These are phyloP conservation scores for Batrachochytrium dendrobatidis DNA, from an alignment of 371 early-diverging fungal genomes.

Conservation along the genomic window DNA sequence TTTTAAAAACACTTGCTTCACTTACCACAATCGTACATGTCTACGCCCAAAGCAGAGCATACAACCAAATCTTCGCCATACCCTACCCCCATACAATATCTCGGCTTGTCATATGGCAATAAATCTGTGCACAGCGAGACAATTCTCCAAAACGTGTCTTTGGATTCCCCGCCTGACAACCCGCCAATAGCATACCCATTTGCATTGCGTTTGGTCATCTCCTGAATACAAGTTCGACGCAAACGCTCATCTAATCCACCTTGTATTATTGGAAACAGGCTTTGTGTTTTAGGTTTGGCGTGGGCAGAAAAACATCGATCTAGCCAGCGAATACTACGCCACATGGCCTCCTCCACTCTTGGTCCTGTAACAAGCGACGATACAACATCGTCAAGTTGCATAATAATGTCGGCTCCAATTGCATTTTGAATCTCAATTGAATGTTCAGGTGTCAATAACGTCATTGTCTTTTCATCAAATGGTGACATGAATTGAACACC, in stretches of 20 bases:
- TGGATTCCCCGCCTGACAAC: conserved; percentile 91
- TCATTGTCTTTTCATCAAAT: conserved; percentile 62
- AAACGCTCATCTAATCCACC: conserved; percentile 79
- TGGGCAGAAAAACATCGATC: conserved; percentile 86
- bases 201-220: conserved; percentile 81
- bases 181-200: conserved; percentile 96
- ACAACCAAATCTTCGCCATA: conserved; percentile 90
- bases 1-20: background rate
- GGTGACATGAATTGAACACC: conserved; percentile 89
- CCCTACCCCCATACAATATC: conserved; percentile 95
- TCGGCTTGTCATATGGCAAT: conserved; percentile 79
- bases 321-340: conserved; percentile 90
- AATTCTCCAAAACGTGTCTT: conserved; percentile 79
- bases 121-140: conserved; percentile 77
- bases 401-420: conserved; percentile 96
- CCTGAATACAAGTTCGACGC: conserved; percentile 70
- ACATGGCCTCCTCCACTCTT: conserved; percentile 88
- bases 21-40: conserved; percentile 86
- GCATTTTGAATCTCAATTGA: conserved; percentile 87
- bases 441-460: conserved; percentile 93
- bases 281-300: conserved; percentile 66
- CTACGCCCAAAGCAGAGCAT: conserved; percentile 88
- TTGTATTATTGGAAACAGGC: conserved; percentile 94
- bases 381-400: conserved; percentile 97
- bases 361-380: conserved; percentile 76